Base-by-base conservation (phyloP, 2,329 filamentous ascomycete genomes). In the Periconia digitata region DNA sequence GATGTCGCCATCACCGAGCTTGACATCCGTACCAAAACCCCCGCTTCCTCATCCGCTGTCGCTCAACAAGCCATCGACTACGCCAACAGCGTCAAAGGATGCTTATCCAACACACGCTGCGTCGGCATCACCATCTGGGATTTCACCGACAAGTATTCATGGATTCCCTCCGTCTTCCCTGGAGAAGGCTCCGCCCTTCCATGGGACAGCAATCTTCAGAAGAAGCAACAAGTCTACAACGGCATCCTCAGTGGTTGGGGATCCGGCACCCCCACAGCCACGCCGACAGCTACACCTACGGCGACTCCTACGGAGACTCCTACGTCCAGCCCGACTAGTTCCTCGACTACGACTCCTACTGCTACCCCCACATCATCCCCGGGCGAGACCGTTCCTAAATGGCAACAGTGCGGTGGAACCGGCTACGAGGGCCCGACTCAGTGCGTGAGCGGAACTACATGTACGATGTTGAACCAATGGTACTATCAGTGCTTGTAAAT, bases 1-100 rank as follows among this genome's bases (percentile, higher is more conserved):
- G 82, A 86, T 54, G 75, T 85, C 22, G 83, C 83, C 8, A 74
- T 85, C 46, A 86, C 83, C 2, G 84, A 86, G 71, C 74, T 86
- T 16, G 85, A 89, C 59, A 85, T 88, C 56, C 58, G 66, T 24
- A 57, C 70, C 22, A 53, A 40, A 23, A 59, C 60, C 1, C 67
- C 69, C 2, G 56, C 58, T 3, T 66, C 59, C 2, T 49, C 55
- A 2, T 50, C 53, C 1, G 60, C 59, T 12, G 47, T 64, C 15
- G 44, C 54, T 8, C 60, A 63, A 35, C 59, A 68, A 49, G 15
- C 78, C 6, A 71, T 72, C 24, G 84, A 86, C 68, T 87, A 85
- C 57, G 71, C 76, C 2, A 74, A 77, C 35, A 71, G 62, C 38
- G 50, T 62, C 29, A 76, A 79, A 41, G 84, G 79, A 10, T 87